These are phyloP conservation scores for Pezicula neosporulosa DNA, from an alignment of 2,329 filamentous ascomycete species.

Conservation along the genomic window DNA sequence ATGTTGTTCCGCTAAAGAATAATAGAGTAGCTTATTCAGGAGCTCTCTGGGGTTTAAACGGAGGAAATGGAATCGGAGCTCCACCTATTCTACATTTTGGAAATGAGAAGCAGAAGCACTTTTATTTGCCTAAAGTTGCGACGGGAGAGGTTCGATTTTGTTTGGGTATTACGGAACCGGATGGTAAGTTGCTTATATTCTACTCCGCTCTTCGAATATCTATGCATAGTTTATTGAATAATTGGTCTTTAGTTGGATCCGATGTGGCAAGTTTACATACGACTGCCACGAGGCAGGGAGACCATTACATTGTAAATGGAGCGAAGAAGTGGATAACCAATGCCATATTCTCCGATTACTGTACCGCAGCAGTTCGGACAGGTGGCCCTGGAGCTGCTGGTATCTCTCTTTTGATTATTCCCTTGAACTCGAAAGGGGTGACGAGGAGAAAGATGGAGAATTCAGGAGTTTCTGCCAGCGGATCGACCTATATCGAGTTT, in stretches of 20 bases:
- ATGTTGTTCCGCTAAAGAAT: too few relatives aligned
- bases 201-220: conserved; percentile 36
- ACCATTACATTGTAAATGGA: conserved; percentile 60
- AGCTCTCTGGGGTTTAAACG: conserved; percentile 53
- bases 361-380: conserved; percentile 59
- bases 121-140: conserved; percentile 57
- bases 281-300: conserved; percentile 48
- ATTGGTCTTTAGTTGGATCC: conserved; percentile 43
- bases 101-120: conserved; percentile 53
- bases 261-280: conserved; percentile 63
- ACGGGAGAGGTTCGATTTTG: conserved; percentile 58
- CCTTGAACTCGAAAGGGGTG: conserved; percentile 46
- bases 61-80: conserved; percentile 58
- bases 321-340: conserved; percentile 69
- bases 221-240: conserved; percentile 28
- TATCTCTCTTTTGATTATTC: conserved; percentile 56
- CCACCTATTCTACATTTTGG: conserved; percentile 63
- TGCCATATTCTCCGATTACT: conserved; percentile 55
- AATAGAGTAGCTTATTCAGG: conserved; percentile 44
- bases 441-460: conserved; percentile 54
- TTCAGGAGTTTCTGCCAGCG: conserved; percentile 62
- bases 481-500: conserved; percentile 50
- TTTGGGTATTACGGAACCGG: conserved; percentile 62
- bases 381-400: conserved; percentile 49
- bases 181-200: conserved; percentile 32